Percentiles rank a stretch among this genome's conserved stretches.
Evolutionary conservation across 208 protist genomes (phyloP).

Genomic region (Trichomonas vaginalis): DNA sequence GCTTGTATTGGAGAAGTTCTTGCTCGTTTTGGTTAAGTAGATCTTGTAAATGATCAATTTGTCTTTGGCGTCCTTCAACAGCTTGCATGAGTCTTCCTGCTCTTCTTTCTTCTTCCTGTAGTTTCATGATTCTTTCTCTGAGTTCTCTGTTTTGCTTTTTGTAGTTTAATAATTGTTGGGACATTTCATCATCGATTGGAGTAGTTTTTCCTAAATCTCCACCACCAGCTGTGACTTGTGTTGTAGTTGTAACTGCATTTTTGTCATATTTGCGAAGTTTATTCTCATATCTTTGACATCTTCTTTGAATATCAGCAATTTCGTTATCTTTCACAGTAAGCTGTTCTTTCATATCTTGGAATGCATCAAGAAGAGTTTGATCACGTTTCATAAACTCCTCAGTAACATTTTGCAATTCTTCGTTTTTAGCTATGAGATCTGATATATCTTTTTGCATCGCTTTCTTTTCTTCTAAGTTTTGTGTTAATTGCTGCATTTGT

Average conservation of each 20-base stretch:
- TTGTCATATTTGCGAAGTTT: not conserved
- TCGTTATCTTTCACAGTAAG: not conserved
- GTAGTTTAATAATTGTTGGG: not conserved
- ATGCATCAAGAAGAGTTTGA: not conserved
- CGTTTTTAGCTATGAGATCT: not conserved
- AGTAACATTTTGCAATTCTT: not conserved
- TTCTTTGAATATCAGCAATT: not conserved
- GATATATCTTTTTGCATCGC: too few species aligned
- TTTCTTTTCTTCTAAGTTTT: not conserved
- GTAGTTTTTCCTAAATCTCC: not conserved
- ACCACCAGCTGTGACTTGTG: too few species aligned
- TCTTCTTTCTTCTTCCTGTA: not conserved
- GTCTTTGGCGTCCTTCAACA: not conserved
- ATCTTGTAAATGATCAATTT: not conserved
- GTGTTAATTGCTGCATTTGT: not conserved
- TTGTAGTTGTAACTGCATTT: not conserved
- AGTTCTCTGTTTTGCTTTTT: not conserved
- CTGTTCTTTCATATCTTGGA: not conserved
- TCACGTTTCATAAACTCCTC: not conserved
- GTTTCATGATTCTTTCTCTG: not conserved
- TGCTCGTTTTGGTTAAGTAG: not conserved
- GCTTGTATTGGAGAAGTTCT: not conserved
- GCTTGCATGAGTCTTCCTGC: not conserved
- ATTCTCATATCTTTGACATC: not conserved
- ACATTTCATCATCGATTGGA: not conserved